Evolutionary conservation across 208 protist species (phyloP).

Genomic region (Wallacemonas collosoma): DNA sequence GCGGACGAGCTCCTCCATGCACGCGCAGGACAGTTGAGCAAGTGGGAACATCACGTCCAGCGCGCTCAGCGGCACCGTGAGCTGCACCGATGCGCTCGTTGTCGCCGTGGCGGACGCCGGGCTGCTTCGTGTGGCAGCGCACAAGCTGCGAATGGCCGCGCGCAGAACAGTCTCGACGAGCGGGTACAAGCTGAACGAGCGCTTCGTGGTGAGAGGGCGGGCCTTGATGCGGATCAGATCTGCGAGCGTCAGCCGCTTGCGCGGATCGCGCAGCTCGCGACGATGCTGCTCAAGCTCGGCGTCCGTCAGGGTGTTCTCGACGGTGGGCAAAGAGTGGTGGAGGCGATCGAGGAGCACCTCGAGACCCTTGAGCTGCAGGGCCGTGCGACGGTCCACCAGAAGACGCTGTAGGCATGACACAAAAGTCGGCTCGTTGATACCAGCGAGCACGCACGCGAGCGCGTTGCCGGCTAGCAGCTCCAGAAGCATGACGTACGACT

Average conservation of each 20-base stretch:
- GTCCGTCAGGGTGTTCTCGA: conserved; percentile 81
- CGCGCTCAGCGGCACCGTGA: conserved; percentile 10
- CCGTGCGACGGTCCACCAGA: conserved; percentile 53
- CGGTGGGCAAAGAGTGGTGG: conserved; percentile 84
- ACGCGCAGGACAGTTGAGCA: conserved; percentile 55
- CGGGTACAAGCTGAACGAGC: conserved; percentile 69
- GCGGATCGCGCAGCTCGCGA: conserved; percentile 75
- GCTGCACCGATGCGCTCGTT: background rate
- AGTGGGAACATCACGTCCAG: conserved; percentile 35
- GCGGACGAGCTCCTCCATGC: conserved; percentile 84
- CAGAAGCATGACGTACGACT: conserved; percentile 81
- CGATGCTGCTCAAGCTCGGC: conserved; percentile 79
- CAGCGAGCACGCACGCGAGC: conserved; percentile 87
- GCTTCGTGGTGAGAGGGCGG: conserved; percentile 83
- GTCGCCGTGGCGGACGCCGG: background rate
- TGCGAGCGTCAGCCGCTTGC: conserved; percentile 69
- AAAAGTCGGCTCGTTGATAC: conserved; percentile 91
- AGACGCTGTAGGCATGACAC: conserved; percentile 76
- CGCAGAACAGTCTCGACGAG: conserved; percentile 51
- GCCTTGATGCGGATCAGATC: conserved; percentile 86
- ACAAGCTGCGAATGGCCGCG: conserved; percentile 11
- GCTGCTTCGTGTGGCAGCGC: background rate
- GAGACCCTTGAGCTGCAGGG: conserved; percentile 76
- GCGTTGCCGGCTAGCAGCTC: conserved; percentile 89
- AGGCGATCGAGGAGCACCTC: conserved; percentile 90